Percentiles rank a stretch among this genome's conserved stretches.
These are phyloP conservation scores for Coccomyxa sp. DNA, from an alignment of 139 green algal species.

Conservation along the genomic window DNA sequence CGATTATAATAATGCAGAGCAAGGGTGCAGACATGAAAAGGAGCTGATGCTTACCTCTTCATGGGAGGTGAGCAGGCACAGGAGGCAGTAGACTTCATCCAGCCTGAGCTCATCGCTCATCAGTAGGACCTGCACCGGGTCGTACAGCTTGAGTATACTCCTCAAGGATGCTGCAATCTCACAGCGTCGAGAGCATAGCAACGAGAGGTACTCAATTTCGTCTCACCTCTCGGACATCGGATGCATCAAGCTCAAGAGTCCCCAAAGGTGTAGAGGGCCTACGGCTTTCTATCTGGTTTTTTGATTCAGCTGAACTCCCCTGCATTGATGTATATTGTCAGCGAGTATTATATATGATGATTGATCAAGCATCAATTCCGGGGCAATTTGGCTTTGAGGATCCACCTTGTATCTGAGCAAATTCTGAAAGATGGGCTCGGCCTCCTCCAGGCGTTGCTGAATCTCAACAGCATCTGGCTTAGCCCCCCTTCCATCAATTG, in stretches of 20 bases:
- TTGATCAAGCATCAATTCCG: neutral
- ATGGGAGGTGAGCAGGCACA: conserved; percentile 48
- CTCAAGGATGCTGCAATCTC: neutral
- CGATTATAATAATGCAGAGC: neutral
- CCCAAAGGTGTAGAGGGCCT: neutral
- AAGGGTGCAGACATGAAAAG: neutral
- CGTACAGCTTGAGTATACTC: neutral
- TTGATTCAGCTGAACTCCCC: neutral
- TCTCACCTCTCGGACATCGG: neutral
- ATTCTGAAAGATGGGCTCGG: conserved; percentile 43
- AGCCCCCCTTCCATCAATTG: neutral
- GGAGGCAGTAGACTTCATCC: conserved; percentile 58
- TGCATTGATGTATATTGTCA: neutral
- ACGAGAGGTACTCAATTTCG: neutral
- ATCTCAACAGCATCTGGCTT: neutral
- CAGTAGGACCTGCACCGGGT: conserved; percentile 38
- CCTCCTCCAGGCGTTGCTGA: conserved; percentile 29
- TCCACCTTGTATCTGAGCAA: conserved; percentile 54
- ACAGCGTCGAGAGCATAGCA: neutral
- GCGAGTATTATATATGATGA: neutral
- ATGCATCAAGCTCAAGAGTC: neutral
- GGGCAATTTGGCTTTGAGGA: neutral
- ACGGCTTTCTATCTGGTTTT: neutral
- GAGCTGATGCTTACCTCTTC: conserved; percentile 40
- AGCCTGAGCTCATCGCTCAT: conserved; percentile 60